Conservation (phyloP, 2,329 filamentous ascomycete species). For the Fusarium chuoi region DNA sequence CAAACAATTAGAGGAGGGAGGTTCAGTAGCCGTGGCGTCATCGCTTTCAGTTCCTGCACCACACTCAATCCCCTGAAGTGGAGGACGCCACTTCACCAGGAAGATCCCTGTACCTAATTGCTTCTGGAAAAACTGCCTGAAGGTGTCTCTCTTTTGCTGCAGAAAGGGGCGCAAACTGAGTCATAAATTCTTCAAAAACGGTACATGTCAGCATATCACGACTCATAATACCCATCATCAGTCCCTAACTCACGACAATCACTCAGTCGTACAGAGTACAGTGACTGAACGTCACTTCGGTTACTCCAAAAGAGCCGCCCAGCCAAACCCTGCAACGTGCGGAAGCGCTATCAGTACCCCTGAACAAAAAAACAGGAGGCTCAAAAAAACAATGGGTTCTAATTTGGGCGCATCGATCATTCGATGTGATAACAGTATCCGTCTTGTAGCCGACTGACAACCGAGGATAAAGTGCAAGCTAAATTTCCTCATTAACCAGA, state of each 20-base stretch:
- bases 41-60: slow-evolving; percentile 15
- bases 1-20: neutral
- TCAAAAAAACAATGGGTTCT: neutral
- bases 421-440: slow-evolving; percentile 11
- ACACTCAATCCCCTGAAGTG: slow-evolving; percentile 7
- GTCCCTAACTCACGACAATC: neutral
- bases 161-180: neutral
- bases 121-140: slow-evolving; percentile 17
- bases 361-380: slow-evolving; percentile 15
- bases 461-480: slow-evolving; percentile 39
- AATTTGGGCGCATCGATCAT: slow-evolving; percentile 10
- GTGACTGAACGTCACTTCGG: neutral
- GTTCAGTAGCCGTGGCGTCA: slow-evolving; percentile 12
- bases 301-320: slow-evolving; percentile 25
- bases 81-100: neutral
- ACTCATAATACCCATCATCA: neutral
- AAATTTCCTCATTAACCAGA: slow-evolving; percentile 26
- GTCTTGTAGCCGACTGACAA: slow-evolving; percentile 36
- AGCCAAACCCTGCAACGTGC: slow-evolving; percentile 16
- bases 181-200: neutral
- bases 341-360: slow-evolving; percentile 19
- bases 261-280: neutral
- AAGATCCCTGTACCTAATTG: slow-evolving; percentile 5
- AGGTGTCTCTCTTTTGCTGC: neutral
- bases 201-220: neutral